Base-by-base conservation (phyloP, 116 monocot genomes). In the Trichopus zeylanicus region DNA sequence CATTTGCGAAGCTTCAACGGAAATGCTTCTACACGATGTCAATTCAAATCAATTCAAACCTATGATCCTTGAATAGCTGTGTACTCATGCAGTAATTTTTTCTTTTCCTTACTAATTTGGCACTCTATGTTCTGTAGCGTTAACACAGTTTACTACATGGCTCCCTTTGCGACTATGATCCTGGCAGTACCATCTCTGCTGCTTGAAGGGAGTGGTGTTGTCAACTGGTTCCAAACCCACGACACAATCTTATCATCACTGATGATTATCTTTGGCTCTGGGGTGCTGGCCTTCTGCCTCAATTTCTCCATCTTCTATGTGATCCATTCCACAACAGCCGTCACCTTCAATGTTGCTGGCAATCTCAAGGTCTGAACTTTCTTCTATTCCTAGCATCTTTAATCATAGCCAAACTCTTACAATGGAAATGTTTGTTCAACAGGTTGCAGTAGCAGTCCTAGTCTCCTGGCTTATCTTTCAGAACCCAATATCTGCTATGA, bases 61-160 rank as follows among this genome's bases (percentile, higher is more conserved):
- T n/a, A n/a, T n/a, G n/a, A n/a, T n/a, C n/a, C n/a, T n/a, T n/a
- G n/a, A n/a, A n/a, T n/a, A n/a, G n/a, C n/a, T n/a, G n/a, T 39
- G 16, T 18, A 39, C 18, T 39, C 39, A 3, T 39, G 39, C 13
- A 39, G 16, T 0, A 39, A 37, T 37, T 3, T 42, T 18, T 12
- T 1, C 15, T 67, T 0, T 53, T 51, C 27, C 13, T 8, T n/a
- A 2, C 19, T 52, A 15, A 49, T 57, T 3, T 31, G 7, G 8
- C 30, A 29, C 0, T 42, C 7, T 66, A 37, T 68, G 8, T 42
- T 42, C 68, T 47, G 67, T 37, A 95, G 95, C 71, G 89, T 95
- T 76, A 95, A 95, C 78, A 95, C 95, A 10, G 95, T 95, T 7
- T 95, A 89, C 66, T 89, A 95, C 79, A 95, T 95, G 95, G 86